These are phyloP conservation scores for Pseudogymnoascus sp. DNA, from an alignment of 2,329 filamentous ascomycete species.

Conservation along the genomic window DNA sequence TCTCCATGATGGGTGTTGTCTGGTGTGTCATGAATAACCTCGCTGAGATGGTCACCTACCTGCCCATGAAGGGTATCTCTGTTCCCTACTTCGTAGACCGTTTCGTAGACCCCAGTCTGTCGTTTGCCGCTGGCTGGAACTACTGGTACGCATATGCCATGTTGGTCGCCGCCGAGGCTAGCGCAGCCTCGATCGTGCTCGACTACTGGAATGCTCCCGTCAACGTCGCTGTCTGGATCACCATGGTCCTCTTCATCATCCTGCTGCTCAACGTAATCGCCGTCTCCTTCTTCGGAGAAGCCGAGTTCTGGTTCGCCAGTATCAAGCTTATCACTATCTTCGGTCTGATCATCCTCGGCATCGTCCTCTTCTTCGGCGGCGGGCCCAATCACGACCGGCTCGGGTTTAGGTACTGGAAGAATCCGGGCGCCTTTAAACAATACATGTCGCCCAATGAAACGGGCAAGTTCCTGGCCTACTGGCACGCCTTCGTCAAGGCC, in stretches of 20 bases:
- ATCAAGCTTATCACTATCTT: constrained; percentile 52
- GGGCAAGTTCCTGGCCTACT: constrained; percentile 49
- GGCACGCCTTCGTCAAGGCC: constrained; percentile 38
- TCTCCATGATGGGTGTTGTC: constrained; percentile 45
- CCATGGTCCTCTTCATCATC: constrained; percentile 46
- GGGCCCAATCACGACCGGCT: constrained; percentile 41
- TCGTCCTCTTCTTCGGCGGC: constrained; percentile 49
- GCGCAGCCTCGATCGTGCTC: constrained; percentile 48
- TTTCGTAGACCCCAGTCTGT: constrained; percentile 37
- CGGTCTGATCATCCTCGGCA: constrained; percentile 46
- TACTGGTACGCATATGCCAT: constrained; percentile 51
- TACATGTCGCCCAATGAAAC: constrained; percentile 37
- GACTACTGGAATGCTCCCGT: constrained; percentile 50
- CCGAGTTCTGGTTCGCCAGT: constrained; percentile 52
- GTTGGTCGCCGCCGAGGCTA: constrained; percentile 48
- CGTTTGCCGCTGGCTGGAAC: constrained; percentile 18
- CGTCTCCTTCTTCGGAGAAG: constrained; percentile 49
- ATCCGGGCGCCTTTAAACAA: constrained; percentile 29
- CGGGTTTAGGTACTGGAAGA: constrained; percentile 41
- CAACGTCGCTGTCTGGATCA: constrained; percentile 49
- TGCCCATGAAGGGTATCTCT: constrained; percentile 48
- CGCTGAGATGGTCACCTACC: constrained; percentile 46
- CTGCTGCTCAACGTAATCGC: constrained; percentile 48
- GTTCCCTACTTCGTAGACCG: constrained; percentile 48
- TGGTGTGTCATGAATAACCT: constrained; percentile 47